Conservation (phyloP, 495 filamentous ascomycete genomes). For the Filosporella fistucella region DNA sequence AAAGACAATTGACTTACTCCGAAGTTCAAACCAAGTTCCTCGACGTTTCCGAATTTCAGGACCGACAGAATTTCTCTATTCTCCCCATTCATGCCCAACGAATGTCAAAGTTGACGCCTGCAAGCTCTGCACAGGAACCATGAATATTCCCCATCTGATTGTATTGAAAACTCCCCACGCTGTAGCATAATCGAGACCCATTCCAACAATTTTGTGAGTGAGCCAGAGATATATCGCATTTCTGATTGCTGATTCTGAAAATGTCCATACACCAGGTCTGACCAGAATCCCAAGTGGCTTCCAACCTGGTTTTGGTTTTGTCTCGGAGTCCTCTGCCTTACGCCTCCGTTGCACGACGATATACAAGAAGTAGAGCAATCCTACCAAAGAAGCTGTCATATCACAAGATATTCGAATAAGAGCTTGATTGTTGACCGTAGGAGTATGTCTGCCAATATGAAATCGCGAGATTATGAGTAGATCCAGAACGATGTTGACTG, state of each 20-base stretch:
- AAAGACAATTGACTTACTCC: slow-evolving; percentile 26
- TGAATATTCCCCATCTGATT: slow-evolving; percentile 74
- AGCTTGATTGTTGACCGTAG: slow-evolving; percentile 60
- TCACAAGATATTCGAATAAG: slow-evolving; percentile 59
- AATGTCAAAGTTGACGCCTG: slow-evolving; percentile 63
- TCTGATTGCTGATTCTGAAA: slow-evolving; percentile 60
- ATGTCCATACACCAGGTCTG: slow-evolving; percentile 51
- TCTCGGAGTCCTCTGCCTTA: slow-evolving; percentile 4
- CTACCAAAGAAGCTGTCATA: slow-evolving; percentile 48
- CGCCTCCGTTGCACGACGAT: slow-evolving; percentile 6
- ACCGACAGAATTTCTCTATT: slow-evolving; percentile 42
- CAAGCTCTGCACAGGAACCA: slow-evolving; percentile 67
- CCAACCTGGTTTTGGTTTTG: slow-evolving; percentile 30
- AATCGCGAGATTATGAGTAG: slow-evolving; percentile 65
- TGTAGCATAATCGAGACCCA: slow-evolving; percentile 63
- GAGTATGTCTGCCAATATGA: slow-evolving; percentile 49
- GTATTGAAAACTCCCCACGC: slow-evolving; percentile 75
- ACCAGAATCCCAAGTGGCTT: slow-evolving; percentile 44
- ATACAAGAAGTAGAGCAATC: slow-evolving; percentile 56
- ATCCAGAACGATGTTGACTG: slow-evolving; percentile 66
- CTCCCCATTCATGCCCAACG: slow-evolving; percentile 65
- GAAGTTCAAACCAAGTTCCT: slow-evolving; percentile 31
- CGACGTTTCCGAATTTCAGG: slow-evolving; percentile 31
- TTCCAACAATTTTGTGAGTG: slow-evolving; percentile 54
- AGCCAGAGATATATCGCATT: slow-evolving; percentile 74